Percentiles rank a stretch among this genome's conserved stretches.
These are phyloP conservation scores for Phytophthora sp. DNA, from an alignment of 352 stramenopile species.

Conservation along the genomic window DNA sequence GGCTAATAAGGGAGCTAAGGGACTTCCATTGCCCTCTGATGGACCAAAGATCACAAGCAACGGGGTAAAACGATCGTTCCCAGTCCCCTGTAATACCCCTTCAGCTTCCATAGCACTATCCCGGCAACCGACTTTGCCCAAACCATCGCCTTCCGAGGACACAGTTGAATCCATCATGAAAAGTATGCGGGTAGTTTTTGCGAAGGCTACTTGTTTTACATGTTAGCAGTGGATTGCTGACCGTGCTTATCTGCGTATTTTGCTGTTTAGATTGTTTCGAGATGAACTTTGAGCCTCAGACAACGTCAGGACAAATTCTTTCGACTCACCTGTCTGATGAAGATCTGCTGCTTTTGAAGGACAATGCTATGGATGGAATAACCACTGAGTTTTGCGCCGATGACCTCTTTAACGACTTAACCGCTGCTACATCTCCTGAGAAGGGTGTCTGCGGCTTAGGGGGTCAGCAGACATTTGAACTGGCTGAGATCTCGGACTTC, in stretches of 20 bases:
- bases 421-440: background rate
- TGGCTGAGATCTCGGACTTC: slow-evolving; percentile 77
- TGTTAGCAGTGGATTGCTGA: background rate
- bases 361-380: slow-evolving; percentile 38
- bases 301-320: slow-evolving; percentile 2
- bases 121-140: slow-evolving; percentile 6
- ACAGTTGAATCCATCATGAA: slow-evolving; percentile 63
- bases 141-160: slow-evolving; percentile 30
- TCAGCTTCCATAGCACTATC: background rate
- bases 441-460: slow-evolving; percentile 8
- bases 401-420: slow-evolving; percentile 39
- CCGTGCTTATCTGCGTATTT: background rate
- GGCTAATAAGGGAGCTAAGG: slow-evolving; percentile 46
- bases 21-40: background rate
- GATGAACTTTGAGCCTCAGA: slow-evolving; percentile 46
- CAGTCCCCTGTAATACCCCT: slow-evolving; percentile 4
- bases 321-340: slow-evolving; percentile 24
- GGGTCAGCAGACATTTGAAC: slow-evolving; percentile 36
- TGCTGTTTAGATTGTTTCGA: slow-evolving; percentile 58
- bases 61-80: slow-evolving; percentile 45
- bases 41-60: slow-evolving; percentile 22
- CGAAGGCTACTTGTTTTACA: too few relatives aligned
- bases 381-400: slow-evolving; percentile 29
- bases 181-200: slow-evolving; percentile 39
- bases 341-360: slow-evolving; percentile 35